A percentile compares a stretch with the other conserved stretches of the same genome.
These are phyloP conservation scores for Ceratopteris richardii DNA, from an alignment of 75 land plant genomes.

Conservation along the genomic window DNA sequence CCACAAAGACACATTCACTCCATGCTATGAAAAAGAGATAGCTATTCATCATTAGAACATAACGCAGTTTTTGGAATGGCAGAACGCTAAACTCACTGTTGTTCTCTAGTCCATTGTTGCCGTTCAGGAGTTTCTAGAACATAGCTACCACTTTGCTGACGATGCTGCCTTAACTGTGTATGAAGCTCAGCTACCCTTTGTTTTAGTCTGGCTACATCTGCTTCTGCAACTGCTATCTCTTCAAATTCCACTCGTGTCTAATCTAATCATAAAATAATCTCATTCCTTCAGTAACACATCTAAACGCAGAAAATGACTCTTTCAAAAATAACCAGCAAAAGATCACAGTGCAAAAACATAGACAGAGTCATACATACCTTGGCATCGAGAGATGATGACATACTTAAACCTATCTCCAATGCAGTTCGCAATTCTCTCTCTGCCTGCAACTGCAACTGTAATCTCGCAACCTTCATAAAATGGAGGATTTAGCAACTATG, in stretches of 20 bases:
- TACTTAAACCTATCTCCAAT: slow-evolving; percentile 42
- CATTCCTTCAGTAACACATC: not conserved
- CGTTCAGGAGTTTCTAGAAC: slow-evolving; percentile 11
- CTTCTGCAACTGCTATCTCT: slow-evolving; percentile 46
- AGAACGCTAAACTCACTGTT: slow-evolving; percentile 22
- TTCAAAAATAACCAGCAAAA: too few relatives aligned
- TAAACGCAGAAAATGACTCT: too few relatives aligned
- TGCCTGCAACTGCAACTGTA: slow-evolving; percentile 45
- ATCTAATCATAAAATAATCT: not conserved
- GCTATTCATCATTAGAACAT: too few relatives aligned
- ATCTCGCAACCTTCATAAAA: slow-evolving; percentile 37
- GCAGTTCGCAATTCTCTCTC: slow-evolving; percentile 41
- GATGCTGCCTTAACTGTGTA: slow-evolving; percentile 32
- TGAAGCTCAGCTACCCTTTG: slow-evolving; percentile 41
- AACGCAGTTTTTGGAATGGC: too few relatives aligned
- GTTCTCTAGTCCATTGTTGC: slow-evolving; percentile 23
- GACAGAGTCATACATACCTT: slow-evolving; percentile 33
- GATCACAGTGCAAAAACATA: too few relatives aligned
- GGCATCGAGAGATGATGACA: slow-evolving; percentile 26
- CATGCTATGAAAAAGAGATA: too few relatives aligned
- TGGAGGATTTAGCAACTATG: too few relatives aligned
- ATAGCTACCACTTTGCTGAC: slow-evolving; percentile 7
- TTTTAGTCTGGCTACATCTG: slow-evolving; percentile 37
- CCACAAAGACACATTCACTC: too few relatives aligned
- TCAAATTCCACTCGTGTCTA: slow-evolving; percentile 43